phyloP scores from a whole-genome alignment of 306 rosid genomes.

The Lupinus albus region DNA sequence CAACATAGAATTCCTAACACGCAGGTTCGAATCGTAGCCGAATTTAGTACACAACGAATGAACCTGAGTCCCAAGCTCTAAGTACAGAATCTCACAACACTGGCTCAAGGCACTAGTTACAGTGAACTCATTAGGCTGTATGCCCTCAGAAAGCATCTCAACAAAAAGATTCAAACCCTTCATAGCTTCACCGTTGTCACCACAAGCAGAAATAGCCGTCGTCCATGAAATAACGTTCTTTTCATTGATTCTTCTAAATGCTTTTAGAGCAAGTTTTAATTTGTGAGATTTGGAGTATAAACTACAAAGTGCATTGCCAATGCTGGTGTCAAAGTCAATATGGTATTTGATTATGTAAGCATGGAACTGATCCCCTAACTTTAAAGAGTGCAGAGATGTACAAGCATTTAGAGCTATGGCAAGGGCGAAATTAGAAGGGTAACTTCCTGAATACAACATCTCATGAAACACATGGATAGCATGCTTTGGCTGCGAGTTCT shows the following conservation, averaged over 20 bases:
- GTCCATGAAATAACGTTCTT: slow-evolving; percentile 91
- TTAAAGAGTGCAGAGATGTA: slow-evolving; percentile 50
- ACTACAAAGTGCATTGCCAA: slow-evolving; percentile 81
- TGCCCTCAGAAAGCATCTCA: slow-evolving; percentile 62
- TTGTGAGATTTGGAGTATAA: slow-evolving; percentile 71
- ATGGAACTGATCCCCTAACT: slow-evolving; percentile 77
- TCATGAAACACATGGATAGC: slow-evolving; percentile 61
- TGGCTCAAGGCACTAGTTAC: slow-evolving; percentile 67
- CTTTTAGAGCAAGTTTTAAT: slow-evolving; percentile 57
- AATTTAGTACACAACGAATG: slow-evolving; percentile 62
- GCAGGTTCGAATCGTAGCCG: slow-evolving; percentile 62
- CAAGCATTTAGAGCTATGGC: slow-evolving; percentile 71
- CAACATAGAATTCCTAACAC: slow-evolving; percentile 63
- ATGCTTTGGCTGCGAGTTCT: slow-evolving; percentile 56
- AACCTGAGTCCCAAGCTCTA: slow-evolving; percentile 69
- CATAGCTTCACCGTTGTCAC: slow-evolving; percentile 63
- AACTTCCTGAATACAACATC: slow-evolving; percentile 70
- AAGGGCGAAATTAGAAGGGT: slow-evolving; percentile 71
- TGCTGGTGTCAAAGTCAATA: slow-evolving; percentile 68
- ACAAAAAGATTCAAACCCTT: slow-evolving; percentile 60
- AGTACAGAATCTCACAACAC: slow-evolving; percentile 61
- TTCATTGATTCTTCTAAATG: slow-evolving; percentile 60
- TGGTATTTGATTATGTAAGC: slow-evolving; percentile 66
- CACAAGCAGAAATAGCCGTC: slow-evolving; percentile 69
- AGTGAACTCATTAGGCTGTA: slow-evolving; percentile 78